Percentiles rank a stretch among this genome's conserved stretches.
Evolutionary conservation across 805 yeast species (phyloP).

Genomic region (Blastobotrys robertii): DNA sequence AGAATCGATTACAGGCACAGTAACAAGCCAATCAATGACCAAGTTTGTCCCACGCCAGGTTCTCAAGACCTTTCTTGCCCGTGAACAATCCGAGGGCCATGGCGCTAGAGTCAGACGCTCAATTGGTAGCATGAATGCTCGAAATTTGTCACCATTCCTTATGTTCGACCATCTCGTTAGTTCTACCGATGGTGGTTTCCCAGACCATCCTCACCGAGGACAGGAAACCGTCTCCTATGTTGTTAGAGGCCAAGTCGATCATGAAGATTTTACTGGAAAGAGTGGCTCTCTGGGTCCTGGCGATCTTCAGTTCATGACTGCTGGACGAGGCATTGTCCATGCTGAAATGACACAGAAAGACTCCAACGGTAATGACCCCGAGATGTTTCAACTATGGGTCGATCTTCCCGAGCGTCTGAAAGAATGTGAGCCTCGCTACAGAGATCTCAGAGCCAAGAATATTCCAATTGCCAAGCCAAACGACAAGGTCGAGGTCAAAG

Average conservation of each 20-base stretch:
- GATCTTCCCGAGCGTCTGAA: conserved; percentile 61
- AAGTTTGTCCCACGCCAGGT: no score
- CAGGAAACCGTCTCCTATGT: conserved; percentile 67
- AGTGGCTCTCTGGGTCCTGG: conserved; percentile 67
- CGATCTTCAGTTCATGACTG: conserved; percentile 87
- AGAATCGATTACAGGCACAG: no score
- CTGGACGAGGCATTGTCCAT: conserved; percentile 79
- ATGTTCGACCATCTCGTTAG: conserved; percentile 70
- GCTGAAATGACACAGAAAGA: conserved; percentile 68
- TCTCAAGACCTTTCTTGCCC: conserved; percentile 34
- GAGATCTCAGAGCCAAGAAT: conserved; percentile 59
- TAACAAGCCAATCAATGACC: no score
- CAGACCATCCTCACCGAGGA: conserved; percentile 81
- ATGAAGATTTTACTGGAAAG: conserved; percentile 78
- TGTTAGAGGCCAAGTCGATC: conserved; percentile 56
- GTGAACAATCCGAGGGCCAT: conserved; percentile 72
- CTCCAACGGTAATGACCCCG: conserved; percentile 31
- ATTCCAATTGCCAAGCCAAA: conserved; percentile 59
- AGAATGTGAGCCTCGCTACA: conserved; percentile 58
- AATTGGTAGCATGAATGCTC: conserved; percentile 54
- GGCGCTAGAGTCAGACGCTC: conserved; percentile 85
- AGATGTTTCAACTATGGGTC: conserved; percentile 82
- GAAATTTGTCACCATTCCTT: conserved; percentile 71
- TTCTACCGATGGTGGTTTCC: conserved; percentile 52
- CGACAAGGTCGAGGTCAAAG: conserved; percentile 56